Evolutionary conservation across 129 eudicot genomes (phyloP), one percentile per base, ranked within the genome.

Genomic region (Tagetes patula): DNA sequence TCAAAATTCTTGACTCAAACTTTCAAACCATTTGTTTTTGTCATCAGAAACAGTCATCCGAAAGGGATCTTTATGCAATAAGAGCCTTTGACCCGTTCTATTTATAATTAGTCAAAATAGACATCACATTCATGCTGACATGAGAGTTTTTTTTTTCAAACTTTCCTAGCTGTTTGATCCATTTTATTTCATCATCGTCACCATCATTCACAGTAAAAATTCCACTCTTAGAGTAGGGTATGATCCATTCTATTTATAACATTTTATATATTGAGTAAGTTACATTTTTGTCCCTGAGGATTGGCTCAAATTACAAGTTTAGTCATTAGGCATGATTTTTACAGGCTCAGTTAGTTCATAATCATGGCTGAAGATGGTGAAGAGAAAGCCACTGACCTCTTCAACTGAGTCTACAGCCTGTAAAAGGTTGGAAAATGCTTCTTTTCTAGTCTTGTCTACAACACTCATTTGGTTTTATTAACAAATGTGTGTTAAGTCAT

Each of bases 341-440:
- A 41, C 45, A 8, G 45, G 45, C 7, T 41, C 45, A 41, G 45
- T 41, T 8, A 6, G 6, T 41, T 20, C 27, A 20, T 20, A 20
- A 20, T 20, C 27, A 20, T 20, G 27, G 27, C 27, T 20, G 27
- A 20, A 20, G 27, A 20, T 20, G 27, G 97, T 68, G 38, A 83
- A 87, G 70, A 94, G 86, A 30, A 77, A 88, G 41, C 91, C 99
- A 4, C 77, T 84, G 53, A 94, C 90, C 82, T 94, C 99, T 80
- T 94, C 97, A 64, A 88, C 93, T 30, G 99, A 97, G 77, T 94
- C 97, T 20, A 97, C 99, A 56, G 96, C 87, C 69, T 91, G 89
- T 73, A 94, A 85, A 27, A 88, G 88, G 86, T 90, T 90, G 53
- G 82, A 75, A 75, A 94, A 84, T 49, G 81, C 85, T 69, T 90